Conservation (phyloP, 495 filamentous ascomycete species). For the Penicillium paxilli region DNA sequence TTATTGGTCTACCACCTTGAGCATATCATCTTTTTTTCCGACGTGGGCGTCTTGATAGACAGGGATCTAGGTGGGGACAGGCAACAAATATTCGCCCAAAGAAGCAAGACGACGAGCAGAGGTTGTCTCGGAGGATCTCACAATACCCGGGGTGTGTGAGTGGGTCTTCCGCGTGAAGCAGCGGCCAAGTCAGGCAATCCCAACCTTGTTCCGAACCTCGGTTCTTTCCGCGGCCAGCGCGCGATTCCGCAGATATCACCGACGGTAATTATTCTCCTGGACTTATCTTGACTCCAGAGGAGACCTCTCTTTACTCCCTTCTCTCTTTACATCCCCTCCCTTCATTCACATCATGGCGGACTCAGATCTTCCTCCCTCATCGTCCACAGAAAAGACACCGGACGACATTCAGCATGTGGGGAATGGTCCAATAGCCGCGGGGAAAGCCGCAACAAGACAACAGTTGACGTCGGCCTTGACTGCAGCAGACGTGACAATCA, state of each 20-base stretch:
- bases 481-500: conserved; percentile 36
- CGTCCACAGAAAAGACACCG: neutral
- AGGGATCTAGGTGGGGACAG: neutral
- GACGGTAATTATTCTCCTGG: neutral
- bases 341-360: conserved; percentile 18
- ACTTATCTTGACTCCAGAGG: neutral
- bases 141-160: neutral
- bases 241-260: conserved; percentile 2
- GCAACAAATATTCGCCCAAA: neutral
- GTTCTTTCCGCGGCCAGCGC: conserved; percentile 15
- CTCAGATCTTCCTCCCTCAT: conserved; percentile 6
- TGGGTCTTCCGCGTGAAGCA: neutral
- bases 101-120: neutral
- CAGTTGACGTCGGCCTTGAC: conserved; percentile 33
- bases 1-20: too few species aligned
- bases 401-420: conserved; percentile 23
- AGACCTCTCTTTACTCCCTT: conserved; percentile 13
- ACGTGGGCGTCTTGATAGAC: neutral
- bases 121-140: neutral
- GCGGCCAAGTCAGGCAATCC: conserved; percentile 12
- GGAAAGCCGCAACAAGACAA: conserved; percentile 20
- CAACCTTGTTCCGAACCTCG: conserved; percentile 26
- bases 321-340: neutral
- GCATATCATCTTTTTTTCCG: neutral
- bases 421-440: conserved; percentile 28